Evolutionary conservation across 225 moss, liverwort and hornwort genomes (phyloP), one percentile per base, ranked within the genome.

Genomic region (Bryoerythrophyllum caledonicum): DNA sequence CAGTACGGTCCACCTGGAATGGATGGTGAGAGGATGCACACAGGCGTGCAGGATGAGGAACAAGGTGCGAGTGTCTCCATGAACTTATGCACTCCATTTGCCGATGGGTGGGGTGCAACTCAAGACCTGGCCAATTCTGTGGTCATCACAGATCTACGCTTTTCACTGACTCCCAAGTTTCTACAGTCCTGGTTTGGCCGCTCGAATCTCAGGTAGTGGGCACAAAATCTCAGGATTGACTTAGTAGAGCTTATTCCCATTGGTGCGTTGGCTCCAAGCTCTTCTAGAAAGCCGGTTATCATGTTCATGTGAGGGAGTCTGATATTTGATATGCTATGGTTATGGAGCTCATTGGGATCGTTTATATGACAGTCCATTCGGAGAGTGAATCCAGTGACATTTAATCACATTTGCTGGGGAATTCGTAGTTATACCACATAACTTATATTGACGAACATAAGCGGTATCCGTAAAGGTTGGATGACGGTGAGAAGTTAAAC

Each of bases 1-100:
- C 91, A 95, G 90, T 96, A 92, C 71, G 96, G 96, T 61, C 87
- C 93, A 2, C 88, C 83, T 56, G 90, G 90, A 24, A 79, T 92
- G 67, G 96, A 96, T 26, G 96, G 96, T 3, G 92, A 96, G 72
- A 89, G 90, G 27, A 81, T 94, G 34, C 89, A 92, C 30, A 88
- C 88, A 4, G 76, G 82, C 26, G 75, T 96, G 64, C 70, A 80
- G 44, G 93, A 96, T 79, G 78, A 83, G n/a, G 77, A 87, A 1
- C 86, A 84, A 71, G 96, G 96, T 54, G 89, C 92, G 35, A 85
- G 68, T 59, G 83, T 94, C 60, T 83, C 85, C 9, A 88, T 94
- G 79, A 89, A 92, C 68, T 80, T 96, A 78, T 96, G 93, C 70
- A 90, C 91, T 69, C 96, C 96, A 13, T 86, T 94, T 58, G 69